A percentile compares a stretch with the other conserved stretches of the same genome.
Conservation (phyloP, 768 basidiomycete species). For the Termitomyces sp. region DNA sequence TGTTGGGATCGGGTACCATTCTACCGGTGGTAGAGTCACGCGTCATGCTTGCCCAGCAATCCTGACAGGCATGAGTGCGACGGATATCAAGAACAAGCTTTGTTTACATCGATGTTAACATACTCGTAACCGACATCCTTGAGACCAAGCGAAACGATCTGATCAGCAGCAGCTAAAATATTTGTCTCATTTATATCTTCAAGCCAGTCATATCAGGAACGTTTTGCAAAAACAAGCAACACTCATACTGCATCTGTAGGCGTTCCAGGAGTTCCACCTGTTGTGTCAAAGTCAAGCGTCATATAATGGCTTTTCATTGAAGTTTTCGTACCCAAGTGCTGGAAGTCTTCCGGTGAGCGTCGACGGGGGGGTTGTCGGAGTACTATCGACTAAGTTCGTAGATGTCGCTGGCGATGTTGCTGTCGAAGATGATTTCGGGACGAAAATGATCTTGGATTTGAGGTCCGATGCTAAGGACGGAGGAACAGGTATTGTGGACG, state of each 20-base stretch:
- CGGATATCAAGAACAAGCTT: neutral
- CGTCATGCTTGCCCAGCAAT: slow-evolving; percentile 39
- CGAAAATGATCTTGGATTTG: neutral
- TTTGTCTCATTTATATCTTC: slow-evolving; percentile 40
- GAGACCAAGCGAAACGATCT: slow-evolving; percentile 39
- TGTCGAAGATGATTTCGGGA: neutral
- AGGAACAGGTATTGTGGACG: neutral
- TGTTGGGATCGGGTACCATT: slow-evolving; percentile 43
- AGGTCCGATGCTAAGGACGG: neutral
- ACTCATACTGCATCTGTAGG: slow-evolving; percentile 34
- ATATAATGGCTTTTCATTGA: neutral
- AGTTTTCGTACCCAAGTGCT: slow-evolving; percentile 34
- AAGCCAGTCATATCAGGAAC: neutral
- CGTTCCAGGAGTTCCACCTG: slow-evolving; percentile 53
- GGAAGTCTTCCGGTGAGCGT: slow-evolving; percentile 35
- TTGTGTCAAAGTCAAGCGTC: neutral
- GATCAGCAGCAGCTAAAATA: slow-evolving; percentile 39
- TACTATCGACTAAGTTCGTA: slow-evolving; percentile 24
- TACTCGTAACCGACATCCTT: slow-evolving; percentile 45
- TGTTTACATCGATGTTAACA: slow-evolving; percentile 43
- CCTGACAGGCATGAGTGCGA: slow-evolving; percentile 21
- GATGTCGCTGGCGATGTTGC: slow-evolving; percentile 12
- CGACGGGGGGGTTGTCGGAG: slow-evolving; percentile 37
- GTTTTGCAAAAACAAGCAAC: neutral
- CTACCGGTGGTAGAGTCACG: slow-evolving; percentile 34